Evolutionary conservation across 1,284 basidiomycete genomes (phyloP).

Genomic region (Ustilago tritici): DNA sequence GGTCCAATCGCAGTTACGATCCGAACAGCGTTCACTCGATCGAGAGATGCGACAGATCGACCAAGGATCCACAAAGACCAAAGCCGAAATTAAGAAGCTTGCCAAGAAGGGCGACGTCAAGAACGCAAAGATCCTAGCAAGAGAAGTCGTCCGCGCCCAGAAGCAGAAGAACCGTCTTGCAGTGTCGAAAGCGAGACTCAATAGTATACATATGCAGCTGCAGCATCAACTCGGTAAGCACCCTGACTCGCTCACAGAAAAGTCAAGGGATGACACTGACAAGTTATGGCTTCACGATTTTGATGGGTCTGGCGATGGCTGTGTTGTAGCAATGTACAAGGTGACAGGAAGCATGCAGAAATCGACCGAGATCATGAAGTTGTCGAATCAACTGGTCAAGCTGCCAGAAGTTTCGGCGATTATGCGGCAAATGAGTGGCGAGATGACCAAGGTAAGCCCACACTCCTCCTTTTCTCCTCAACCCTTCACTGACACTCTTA

Average conservation of each 20-base stretch:
- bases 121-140: slow-evolving; percentile 89
- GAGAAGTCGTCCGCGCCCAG: slow-evolving; percentile 91
- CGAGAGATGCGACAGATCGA: slow-evolving; percentile 78
- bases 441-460: slow-evolving; percentile 86
- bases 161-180: slow-evolving; percentile 94
- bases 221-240: slow-evolving; percentile 88
- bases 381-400: slow-evolving; percentile 90
- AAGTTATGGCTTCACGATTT: not conserved
- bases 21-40: slow-evolving; percentile 63
- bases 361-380: slow-evolving; percentile 98
- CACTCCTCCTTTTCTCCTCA: not conserved
- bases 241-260: too few relatives aligned
- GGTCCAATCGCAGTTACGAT: slow-evolving; percentile 63
- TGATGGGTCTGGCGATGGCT: not conserved
- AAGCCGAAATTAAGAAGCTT: slow-evolving; percentile 85
- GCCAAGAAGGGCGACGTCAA: slow-evolving; percentile 92
- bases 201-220: slow-evolving; percentile 90
- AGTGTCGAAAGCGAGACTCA: slow-evolving; percentile 90
- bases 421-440: slow-evolving; percentile 98
- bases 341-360: slow-evolving; percentile 96
- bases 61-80: slow-evolving; percentile 82
- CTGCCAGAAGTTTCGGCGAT: slow-evolving; percentile 90
- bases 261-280: too few relatives aligned
- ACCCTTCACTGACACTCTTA: not conserved
- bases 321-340: slow-evolving; percentile 87